These are phyloP conservation scores for Coemansia sp. DNA, from an alignment of 192 early-diverging fungal species.

Conservation along the genomic window DNA sequence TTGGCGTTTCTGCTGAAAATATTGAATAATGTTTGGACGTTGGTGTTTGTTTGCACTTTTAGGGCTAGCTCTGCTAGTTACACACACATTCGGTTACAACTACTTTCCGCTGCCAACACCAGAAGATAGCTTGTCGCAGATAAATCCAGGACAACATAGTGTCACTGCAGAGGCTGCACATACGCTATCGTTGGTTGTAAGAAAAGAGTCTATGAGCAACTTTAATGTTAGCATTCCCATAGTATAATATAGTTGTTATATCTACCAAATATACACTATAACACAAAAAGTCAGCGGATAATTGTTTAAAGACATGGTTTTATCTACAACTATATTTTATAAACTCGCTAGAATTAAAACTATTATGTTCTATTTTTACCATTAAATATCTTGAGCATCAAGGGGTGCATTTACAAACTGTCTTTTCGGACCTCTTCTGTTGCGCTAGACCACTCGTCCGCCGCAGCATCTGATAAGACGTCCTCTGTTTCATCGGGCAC, in stretches of 20 bases:
- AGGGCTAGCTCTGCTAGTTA: too few species aligned
- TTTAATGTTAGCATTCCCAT: slow-evolving; percentile 46
- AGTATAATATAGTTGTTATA: not conserved
- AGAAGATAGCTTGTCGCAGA: slow-evolving; percentile 1
- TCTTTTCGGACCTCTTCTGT: slow-evolving; percentile 1
- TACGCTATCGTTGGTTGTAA: slow-evolving; percentile 4
- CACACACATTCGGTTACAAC: slow-evolving; percentile 3
- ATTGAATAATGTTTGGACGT: too few species aligned
- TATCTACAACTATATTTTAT: not conserved
- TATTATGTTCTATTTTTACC: not conserved
- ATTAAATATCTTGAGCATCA: too few species aligned
- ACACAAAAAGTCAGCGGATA: too few species aligned
- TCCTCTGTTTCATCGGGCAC: not conserved
- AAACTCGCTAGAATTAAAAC: not conserved
- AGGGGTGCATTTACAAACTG: not conserved
- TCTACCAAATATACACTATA: too few species aligned
- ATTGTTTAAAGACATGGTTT: too few species aligned
- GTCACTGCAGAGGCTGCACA: not conserved
- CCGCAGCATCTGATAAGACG: not conserved
- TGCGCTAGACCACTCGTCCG: slow-evolving; percentile 1
- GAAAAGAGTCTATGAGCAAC: slow-evolving; percentile 14
- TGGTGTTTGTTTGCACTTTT: too few species aligned
- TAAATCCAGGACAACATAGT: not conserved
- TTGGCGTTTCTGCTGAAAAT: too few species aligned
- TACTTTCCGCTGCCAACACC: slow-evolving; percentile 37